Percentiles rank a stretch among this genome's conserved stretches.
These are phyloP conservation scores for Sugiyamaella grinbergsii DNA, from an alignment of 1,139 yeast genomes.

Conservation along the genomic window DNA sequence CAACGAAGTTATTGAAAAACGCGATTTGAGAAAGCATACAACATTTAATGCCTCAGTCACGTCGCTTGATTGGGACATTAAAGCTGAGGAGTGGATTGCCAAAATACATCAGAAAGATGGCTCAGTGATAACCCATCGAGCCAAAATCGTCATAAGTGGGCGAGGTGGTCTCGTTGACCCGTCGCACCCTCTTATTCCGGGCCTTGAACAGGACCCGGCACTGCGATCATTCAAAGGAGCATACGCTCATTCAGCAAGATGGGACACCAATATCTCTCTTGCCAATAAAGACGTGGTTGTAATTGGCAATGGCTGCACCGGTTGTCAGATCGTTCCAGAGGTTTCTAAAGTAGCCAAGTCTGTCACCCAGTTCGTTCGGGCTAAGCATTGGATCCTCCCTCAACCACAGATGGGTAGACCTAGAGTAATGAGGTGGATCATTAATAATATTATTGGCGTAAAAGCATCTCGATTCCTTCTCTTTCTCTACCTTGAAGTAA, in stretches of 20 bases:
- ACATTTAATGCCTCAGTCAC: slow-evolving; percentile 28
- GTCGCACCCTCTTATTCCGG: slow-evolving; percentile 24
- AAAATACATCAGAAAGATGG: slow-evolving; percentile 18
- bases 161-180: slow-evolving; percentile 26
- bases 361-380: slow-evolving; percentile 31
- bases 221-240: slow-evolving; percentile 44
- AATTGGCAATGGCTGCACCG: slow-evolving; percentile 51
- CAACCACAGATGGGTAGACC: slow-evolving; percentile 16
- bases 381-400: slow-evolving; percentile 31
- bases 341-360: slow-evolving; percentile 28
- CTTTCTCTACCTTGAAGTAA: slow-evolving; percentile 11
- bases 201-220: slow-evolving; percentile 34
- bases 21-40: slow-evolving; percentile 12
- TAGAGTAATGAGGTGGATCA: slow-evolving; percentile 16
- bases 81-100: slow-evolving; percentile 28
- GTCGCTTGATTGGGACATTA: slow-evolving; percentile 29
- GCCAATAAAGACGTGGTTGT: slow-evolving; percentile 46
- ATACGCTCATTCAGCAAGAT: slow-evolving; percentile 52
- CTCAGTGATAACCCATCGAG: slow-evolving; percentile 8
- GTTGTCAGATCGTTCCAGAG: slow-evolving; percentile 46
- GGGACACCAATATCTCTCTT: slow-evolving; percentile 43
- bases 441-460: slow-evolving; percentile 25
- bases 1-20: slow-evolving; percentile 30
- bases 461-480: slow-evolving; percentile 14
- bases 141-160: slow-evolving; percentile 24